A percentile compares a stretch with the other conserved stretches of the same genome.
Evolutionary conservation across 108 stramenopile species (phyloP).

Genomic region (Nitzschia sp.): DNA sequence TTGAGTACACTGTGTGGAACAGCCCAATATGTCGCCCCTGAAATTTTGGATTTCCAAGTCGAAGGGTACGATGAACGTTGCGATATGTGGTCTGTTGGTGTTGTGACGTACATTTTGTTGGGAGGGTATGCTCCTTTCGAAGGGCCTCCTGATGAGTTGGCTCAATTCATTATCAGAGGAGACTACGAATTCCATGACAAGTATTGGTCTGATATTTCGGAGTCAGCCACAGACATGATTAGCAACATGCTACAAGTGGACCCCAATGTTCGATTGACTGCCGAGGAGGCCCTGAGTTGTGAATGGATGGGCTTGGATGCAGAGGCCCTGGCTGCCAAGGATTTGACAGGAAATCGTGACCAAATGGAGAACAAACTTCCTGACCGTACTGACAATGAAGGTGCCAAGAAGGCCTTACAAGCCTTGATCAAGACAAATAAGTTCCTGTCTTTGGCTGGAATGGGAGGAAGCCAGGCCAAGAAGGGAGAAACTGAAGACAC

Average conservation of each 20-base stretch:
- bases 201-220: slow-evolving; percentile 68
- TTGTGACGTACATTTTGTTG: slow-evolving; percentile 88
- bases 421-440: slow-evolving; percentile 42
- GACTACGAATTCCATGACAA: slow-evolving; percentile 63
- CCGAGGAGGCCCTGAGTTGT: slow-evolving; percentile 32
- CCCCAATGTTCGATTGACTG: slow-evolving; percentile 43
- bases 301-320: slow-evolving; percentile 49
- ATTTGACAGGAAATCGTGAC: slow-evolving; percentile 23
- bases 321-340: slow-evolving; percentile 31
- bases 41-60: slow-evolving; percentile 53
- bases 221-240: slow-evolving; percentile 82
- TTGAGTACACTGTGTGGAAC: slow-evolving; percentile 69
- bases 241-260: slow-evolving; percentile 54
- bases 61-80: slow-evolving; percentile 55
- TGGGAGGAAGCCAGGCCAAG: slow-evolving; percentile 8
- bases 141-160: slow-evolving; percentile 59
- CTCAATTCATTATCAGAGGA: slow-evolving; percentile 51
- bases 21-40: slow-evolving; percentile 64
- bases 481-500: slow-evolving; percentile 17
- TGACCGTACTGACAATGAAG: slow-evolving; percentile 12
- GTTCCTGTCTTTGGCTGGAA: slow-evolving; percentile 37
- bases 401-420: slow-evolving; percentile 38
- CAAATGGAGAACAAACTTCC: slow-evolving; percentile 27
- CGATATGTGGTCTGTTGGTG: slow-evolving; percentile 94
- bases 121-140: slow-evolving; percentile 91